These are phyloP conservation scores for Drosera spatulata DNA, from an alignment of 179 eudicot species.

Conservation along the genomic window DNA sequence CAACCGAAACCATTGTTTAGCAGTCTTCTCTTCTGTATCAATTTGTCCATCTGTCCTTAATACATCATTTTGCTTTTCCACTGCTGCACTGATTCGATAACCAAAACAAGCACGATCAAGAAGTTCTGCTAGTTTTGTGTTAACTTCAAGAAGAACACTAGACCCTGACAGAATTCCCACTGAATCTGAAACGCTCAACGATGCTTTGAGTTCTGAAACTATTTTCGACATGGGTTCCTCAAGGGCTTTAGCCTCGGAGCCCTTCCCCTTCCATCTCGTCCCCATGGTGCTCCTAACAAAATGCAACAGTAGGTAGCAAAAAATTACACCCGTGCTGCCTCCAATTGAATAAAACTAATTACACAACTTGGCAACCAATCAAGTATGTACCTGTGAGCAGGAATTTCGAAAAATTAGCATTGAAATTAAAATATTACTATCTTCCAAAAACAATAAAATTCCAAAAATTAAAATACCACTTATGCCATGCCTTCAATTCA, in stretches of 20 bases:
- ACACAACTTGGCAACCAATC: no score
- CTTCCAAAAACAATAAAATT: no score
- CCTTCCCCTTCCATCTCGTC: slow-evolving; percentile 58
- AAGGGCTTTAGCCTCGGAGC: slow-evolving; percentile 39
- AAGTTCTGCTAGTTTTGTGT: slow-evolving; percentile 30
- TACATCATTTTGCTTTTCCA: no score
- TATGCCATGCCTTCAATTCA: no score
- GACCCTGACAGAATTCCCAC: slow-evolving; percentile 36
- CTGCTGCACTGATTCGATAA: slow-evolving; percentile 10
- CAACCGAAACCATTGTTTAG: slow-evolving; percentile 42
- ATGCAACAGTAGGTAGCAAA: no score
- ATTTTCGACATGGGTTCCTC: slow-evolving; percentile 49
- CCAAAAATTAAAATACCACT: no score
- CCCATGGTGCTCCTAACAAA: slow-evolving; percentile 11
- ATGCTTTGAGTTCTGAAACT: slow-evolving; percentile 29
- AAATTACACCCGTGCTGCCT: no score
- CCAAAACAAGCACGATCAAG: slow-evolving; percentile 51
- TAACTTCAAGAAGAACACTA: slow-evolving; percentile 36
- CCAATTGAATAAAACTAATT: no score
- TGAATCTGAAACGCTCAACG: slow-evolving; percentile 22
- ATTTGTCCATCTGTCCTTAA: no score
- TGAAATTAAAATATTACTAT: no score
- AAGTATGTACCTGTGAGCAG: no score
- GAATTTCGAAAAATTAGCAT: no score
- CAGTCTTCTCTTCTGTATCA: slow-evolving; percentile 24